Percentiles rank a stretch among this genome's conserved stretches.
phyloP scores from a whole-genome alignment of 2,329 filamentous ascomycete genomes.

The Neopestalotiopsis sp. region DNA sequence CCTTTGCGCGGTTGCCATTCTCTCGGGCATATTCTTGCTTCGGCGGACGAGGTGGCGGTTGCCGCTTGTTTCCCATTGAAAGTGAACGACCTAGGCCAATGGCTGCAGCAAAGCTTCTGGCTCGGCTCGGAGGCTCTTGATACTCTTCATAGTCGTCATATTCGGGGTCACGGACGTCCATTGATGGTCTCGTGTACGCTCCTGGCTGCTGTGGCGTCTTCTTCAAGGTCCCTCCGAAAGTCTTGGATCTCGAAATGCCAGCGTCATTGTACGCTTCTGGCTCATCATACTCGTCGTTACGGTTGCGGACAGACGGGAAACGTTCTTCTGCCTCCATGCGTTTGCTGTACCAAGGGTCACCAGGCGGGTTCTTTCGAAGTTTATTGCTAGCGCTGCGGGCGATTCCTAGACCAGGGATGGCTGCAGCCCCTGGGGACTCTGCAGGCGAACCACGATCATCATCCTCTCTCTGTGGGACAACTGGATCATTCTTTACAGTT shows the following conservation, averaged over 20 bases:
- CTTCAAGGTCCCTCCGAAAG: slow-evolving; percentile 20
- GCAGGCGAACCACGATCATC: slow-evolving; percentile 29
- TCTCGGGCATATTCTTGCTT: slow-evolving; percentile 6
- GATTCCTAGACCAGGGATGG: slow-evolving; percentile 43
- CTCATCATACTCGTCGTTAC: slow-evolving; percentile 21
- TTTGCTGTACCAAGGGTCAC: slow-evolving; percentile 52
- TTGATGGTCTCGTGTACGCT: slow-evolving; percentile 29
- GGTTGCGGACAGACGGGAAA: slow-evolving; percentile 28
- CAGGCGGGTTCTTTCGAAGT: slow-evolving; percentile 61
- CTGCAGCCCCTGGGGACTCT: slow-evolving; percentile 34
- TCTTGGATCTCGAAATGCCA: slow-evolving; percentile 12
- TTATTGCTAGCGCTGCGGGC: slow-evolving; percentile 62
- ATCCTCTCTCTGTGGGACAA: slow-evolving; percentile 37
- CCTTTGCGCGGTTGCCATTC: slow-evolving; percentile 29
- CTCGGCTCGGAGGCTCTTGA: slow-evolving; percentile 29
- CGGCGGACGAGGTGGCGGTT: slow-evolving; percentile 15
- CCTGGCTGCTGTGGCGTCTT: slow-evolving; percentile 23
- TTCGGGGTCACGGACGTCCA: slow-evolving; percentile 29
- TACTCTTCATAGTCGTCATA: slow-evolving; percentile 26
- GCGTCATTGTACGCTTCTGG: neutral
- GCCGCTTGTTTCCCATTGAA: slow-evolving; percentile 27
- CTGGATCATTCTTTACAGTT: slow-evolving; percentile 51
- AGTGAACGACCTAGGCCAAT: slow-evolving; percentile 31
- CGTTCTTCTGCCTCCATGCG: slow-evolving; percentile 50
- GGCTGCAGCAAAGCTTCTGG: slow-evolving; percentile 29